A percentile compares a stretch with the other conserved stretches of the same genome.
Evolutionary conservation across 163 green algal species (phyloP).

Genomic region (Coccomyxa subellipsoidea): DNA sequence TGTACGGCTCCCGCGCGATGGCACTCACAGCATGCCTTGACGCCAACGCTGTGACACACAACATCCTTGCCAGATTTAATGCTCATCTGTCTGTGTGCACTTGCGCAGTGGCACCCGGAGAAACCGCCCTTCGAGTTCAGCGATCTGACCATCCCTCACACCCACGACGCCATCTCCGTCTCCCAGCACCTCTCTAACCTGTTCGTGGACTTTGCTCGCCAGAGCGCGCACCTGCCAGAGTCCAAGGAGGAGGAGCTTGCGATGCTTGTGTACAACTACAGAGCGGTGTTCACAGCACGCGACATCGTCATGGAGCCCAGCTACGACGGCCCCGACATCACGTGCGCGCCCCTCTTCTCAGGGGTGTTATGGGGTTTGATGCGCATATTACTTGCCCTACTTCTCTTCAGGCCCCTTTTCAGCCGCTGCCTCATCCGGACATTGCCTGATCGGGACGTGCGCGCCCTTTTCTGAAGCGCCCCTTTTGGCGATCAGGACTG

Average conservation of each 20-base stretch:
- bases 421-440: no score
- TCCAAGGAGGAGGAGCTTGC: slow-evolving; percentile 73
- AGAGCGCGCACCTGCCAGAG: slow-evolving; percentile 45
- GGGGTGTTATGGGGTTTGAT: no score
- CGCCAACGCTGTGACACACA: no score
- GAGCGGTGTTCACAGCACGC: slow-evolving; percentile 62
- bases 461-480: no score
- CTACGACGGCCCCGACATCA: slow-evolving; percentile 73
- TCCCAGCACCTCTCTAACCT: slow-evolving; percentile 66
- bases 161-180: slow-evolving; percentile 68
- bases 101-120: slow-evolving; percentile 64
- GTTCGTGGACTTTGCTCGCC: slow-evolving; percentile 53
- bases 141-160: slow-evolving; percentile 72
- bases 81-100: not conserved
- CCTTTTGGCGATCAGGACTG: no score
- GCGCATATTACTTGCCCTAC: no score
- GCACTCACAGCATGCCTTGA: no score
- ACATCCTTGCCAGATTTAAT: no score
- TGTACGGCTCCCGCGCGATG: no score
- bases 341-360: no score
- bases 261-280: slow-evolving; percentile 71
- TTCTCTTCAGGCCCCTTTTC: no score
- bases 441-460: no score
- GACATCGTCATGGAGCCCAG: slow-evolving; percentile 52
- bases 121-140: slow-evolving; percentile 84